phyloP scores from a whole-genome alignment of 2,329 filamentous ascomycete species.

The Onygena corvina region DNA sequence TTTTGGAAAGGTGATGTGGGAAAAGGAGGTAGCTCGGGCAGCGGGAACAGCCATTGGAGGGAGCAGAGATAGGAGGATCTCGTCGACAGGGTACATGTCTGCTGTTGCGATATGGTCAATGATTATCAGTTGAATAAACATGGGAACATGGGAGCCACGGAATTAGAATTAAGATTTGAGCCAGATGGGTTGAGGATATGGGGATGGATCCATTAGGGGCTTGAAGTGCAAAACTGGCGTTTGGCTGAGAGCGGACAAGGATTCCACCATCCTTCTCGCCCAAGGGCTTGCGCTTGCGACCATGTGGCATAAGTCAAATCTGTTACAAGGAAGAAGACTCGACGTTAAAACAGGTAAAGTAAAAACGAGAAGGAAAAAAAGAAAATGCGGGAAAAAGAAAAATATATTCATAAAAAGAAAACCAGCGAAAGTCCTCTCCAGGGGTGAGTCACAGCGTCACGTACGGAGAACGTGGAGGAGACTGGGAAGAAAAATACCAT shows the following conservation, averaged over 20 bases:
- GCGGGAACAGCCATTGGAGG: constrained; percentile 4
- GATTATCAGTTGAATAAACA: constrained; percentile 6
- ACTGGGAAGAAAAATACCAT: constrained; percentile 5
- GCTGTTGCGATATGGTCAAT: neutral
- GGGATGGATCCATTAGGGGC: neutral
- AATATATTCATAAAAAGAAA: neutral
- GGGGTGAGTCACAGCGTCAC: constrained; percentile 1
- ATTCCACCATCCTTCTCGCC: constrained; percentile 6
- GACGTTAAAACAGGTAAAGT: no score
- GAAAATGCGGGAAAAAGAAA: neutral
- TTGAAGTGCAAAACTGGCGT: constrained; percentile 2
- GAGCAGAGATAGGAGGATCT: constrained; percentile 1
- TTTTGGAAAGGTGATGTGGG: neutral
- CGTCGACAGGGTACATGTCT: neutral
- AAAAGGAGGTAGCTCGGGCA: neutral
- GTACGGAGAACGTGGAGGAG: constrained; percentile 1
- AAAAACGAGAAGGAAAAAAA: neutral
- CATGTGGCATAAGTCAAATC: constrained; percentile 4
- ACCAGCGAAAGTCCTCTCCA: neutral
- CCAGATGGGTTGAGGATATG: constrained; percentile 2
- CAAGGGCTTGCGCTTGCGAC: constrained; percentile 1
- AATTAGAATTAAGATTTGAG: constrained; percentile 7
- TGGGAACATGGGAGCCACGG: constrained; percentile 4
- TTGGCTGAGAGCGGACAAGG: constrained; percentile 6
- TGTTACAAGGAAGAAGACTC: constrained; percentile 1